phyloP scores from a whole-genome alignment of 106 monocot species.

The Allium fistulosum region DNA sequence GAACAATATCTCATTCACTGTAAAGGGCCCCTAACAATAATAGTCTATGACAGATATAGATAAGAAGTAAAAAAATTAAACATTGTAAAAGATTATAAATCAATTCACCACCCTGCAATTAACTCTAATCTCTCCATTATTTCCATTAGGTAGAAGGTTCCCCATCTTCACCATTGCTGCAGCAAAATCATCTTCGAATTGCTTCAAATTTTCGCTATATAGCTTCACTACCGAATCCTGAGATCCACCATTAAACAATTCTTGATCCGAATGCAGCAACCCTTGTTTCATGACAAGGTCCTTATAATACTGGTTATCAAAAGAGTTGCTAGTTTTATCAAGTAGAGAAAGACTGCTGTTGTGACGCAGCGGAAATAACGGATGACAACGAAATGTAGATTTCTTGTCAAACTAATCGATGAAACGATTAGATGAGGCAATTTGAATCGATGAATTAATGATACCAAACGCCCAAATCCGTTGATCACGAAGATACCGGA shows the following conservation, averaged over 20 bases:
- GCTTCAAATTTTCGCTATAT: not conserved
- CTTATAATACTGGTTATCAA: constrained; percentile 10
- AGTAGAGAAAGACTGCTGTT: constrained; percentile 14
- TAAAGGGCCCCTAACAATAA: too few species aligned
- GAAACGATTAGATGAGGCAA: too few species aligned
- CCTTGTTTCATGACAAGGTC: not conserved
- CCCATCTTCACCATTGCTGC: constrained; percentile 20
- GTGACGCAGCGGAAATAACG: too few species aligned
- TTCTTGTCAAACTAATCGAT: too few species aligned
- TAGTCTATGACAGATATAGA: too few species aligned
- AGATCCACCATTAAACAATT: constrained; percentile 12
- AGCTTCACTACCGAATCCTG: constrained; percentile 8
- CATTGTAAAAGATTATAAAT: not conserved
- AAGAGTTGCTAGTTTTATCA: not conserved
- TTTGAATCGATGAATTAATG: too few species aligned
- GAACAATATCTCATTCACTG: too few species aligned
- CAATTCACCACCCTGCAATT: constrained; percentile 16
- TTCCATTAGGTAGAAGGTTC: constrained; percentile 6
- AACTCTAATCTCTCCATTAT: constrained; percentile 7
- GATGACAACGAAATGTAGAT: too few species aligned
- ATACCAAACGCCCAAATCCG: too few species aligned
- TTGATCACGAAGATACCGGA: too few species aligned
- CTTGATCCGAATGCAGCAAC: constrained; percentile 14
- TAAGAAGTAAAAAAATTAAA: too few species aligned
- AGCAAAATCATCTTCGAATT: not conserved